Conservation (phyloP, 2,329 filamentous ascomycete genomes). For the Hirsutella minnesotensis region DNA sequence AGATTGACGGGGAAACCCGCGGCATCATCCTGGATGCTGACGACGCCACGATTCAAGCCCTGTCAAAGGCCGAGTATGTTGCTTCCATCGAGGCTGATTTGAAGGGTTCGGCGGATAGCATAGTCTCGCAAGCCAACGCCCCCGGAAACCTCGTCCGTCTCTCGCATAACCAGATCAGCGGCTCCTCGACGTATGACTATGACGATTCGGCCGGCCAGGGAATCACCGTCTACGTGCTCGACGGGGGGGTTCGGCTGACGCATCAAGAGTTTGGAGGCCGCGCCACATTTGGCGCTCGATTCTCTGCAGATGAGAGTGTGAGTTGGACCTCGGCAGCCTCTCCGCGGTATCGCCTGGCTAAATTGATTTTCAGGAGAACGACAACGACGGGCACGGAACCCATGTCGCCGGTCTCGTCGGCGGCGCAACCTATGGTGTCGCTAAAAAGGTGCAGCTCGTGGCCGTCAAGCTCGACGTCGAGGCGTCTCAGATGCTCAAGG, state of each 20-base stretch:
- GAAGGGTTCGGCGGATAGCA: background rate
- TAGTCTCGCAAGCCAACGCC: no score
- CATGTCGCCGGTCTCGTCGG: slow-evolving; percentile 28
- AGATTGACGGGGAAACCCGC: background rate
- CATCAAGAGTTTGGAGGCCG: slow-evolving; percentile 10
- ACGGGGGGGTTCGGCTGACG: no score
- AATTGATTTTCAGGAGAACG: background rate
- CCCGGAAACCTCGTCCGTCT: background rate
- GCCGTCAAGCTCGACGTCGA: slow-evolving; percentile 5
- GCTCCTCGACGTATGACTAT: slow-evolving; percentile 23
- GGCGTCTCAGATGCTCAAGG: slow-evolving; percentile 6
- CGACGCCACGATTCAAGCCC: background rate
- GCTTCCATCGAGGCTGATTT: background rate
- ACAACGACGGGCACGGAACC: slow-evolving; percentile 30
- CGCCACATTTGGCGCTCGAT: slow-evolving; percentile 23
- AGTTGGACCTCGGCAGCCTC: background rate
- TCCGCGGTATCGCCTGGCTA: no score
- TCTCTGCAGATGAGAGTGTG: slow-evolving; percentile 17
- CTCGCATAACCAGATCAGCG: background rate
- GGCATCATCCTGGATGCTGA: background rate
- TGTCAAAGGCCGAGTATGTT: background rate
- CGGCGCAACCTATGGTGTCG: slow-evolving; percentile 25
- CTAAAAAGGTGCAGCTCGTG: slow-evolving; percentile 24
- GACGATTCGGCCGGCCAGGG: slow-evolving; percentile 12
- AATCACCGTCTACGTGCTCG: no score